Base-by-base conservation (phyloP, 257 asterid species). In the Scutellaria baicalensis region DNA sequence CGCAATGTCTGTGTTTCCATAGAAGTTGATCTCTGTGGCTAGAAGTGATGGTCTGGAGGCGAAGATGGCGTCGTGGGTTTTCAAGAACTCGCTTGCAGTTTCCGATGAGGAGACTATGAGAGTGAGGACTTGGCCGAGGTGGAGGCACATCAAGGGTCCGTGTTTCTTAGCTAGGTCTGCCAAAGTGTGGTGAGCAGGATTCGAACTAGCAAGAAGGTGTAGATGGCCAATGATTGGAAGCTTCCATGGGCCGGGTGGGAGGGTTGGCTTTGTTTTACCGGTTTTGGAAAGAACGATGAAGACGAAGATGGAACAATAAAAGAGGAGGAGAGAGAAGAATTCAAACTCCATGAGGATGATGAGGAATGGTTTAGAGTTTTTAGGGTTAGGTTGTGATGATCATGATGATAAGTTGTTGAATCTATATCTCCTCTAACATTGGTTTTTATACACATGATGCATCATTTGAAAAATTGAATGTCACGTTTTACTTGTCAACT, bases 141-240 rank as follows among this genome's bases (percentile, higher is more conserved):
- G 72, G 0, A 81, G 76, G 58, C 68, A 76, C 86, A 79, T 78
- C 38, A 84, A 14, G 0, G 83, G 80, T 6, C 86, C 84, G 6
- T 81, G 39, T 76, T 63, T 76, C 17, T 45, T 69, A 61, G 84
- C 75, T 1, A 84, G 6, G 20, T 76, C 48, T 3, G 44, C 20
- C 3, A 84, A 55, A 0, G 9, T 67, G 1, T 2, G 72, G 57
- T 84, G 80, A 1, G 64, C 62, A 0, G 57, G 74, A 6, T 16
- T 48, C 0, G 72, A 59, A 0, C 72, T 51, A 0, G 55, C 50
- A 0, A 74, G 69, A 38, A 59, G 80, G 61, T 81, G 86, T 21
- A 78, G 5, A 69, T 77, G 74, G 1, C 84, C 88, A 6, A 84
- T 70, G n/a, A 77, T 5, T 0, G 83, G 83, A 0, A 81, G 20